Evolutionary conservation across 306 rosid genomes (phyloP), one percentile per base, ranked within the genome.

Genomic region (Styphnolobium japonicum): DNA sequence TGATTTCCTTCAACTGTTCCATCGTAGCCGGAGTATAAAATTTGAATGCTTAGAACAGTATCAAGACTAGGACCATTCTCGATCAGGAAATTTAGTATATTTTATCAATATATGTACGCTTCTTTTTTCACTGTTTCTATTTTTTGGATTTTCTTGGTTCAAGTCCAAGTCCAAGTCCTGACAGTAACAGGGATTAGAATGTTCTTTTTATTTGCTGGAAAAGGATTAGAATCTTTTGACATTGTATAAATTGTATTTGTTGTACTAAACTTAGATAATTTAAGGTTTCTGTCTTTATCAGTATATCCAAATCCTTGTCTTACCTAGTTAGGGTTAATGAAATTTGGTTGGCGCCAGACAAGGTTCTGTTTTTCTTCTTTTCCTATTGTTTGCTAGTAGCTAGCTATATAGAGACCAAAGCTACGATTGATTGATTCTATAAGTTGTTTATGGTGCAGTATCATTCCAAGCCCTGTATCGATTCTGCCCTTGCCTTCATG

Each of bases 1-100:
- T 15, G 19, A 16, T 75, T 52, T 82, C 27, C 48, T 60, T 67
- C 40, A 37, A 68, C 39, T 77, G n/a, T 51, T 76, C 52, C 62
- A 19, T 29, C 8, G 63, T 48, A 33, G 27, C 27, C 34, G 25
- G 37, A 23, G 33, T 64, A 18, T 36, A 5, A 48, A 31, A 62
- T 48, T 33, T 22, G 46, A 48, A 31, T 64, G 75, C 37, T 19
- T 46, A 34, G 25, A 69, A 14, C 36, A 42, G 14, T 61, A 11
- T 45, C 16, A 42, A 7, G 8, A 43, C 27, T 64, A 19, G 51
- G 52, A 76, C 39, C 53, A 14, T 33, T 15, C 60, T 19, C 36
- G 37, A 49, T 49, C 61, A 7, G n/a, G 7, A 40, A 42, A 43
- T 53, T 29, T 29, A 16, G 4, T 40, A 7, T 16, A 14, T 33